Conservation (phyloP, 805 yeast species). For the Limtongia smithiae region DNA sequence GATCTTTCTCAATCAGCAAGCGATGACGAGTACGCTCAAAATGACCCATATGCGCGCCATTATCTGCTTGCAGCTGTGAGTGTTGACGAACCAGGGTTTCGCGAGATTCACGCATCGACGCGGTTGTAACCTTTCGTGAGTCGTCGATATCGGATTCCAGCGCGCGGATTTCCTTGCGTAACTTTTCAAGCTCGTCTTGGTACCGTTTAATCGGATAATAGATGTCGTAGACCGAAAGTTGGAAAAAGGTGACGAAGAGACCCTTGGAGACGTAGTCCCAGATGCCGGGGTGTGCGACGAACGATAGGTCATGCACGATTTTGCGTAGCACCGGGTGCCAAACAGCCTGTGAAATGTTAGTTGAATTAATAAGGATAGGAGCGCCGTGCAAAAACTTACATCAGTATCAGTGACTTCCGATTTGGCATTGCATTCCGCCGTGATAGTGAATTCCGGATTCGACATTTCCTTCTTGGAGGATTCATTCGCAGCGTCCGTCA, state of each 20-base stretch:
- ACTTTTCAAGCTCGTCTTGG: slow-evolving; percentile 44
- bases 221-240: slow-evolving; percentile 65
- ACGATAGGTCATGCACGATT: slow-evolving; percentile 35
- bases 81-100: slow-evolving; percentile 3
- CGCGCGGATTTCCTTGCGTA: slow-evolving; percentile 35
- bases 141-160: slow-evolving; percentile 9
- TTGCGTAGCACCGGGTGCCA: slow-evolving; percentile 41
- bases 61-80: slow-evolving; percentile 38
- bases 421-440: neutral
- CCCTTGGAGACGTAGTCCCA: slow-evolving; percentile 36
- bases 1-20: slow-evolving; percentile 33
- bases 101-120: neutral
- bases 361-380: no score
- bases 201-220: slow-evolving; percentile 53
- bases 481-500: slow-evolving; percentile 58
- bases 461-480: slow-evolving; percentile 74
- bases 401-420: slow-evolving; percentile 5
- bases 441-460: slow-evolving; percentile 52
- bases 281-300: slow-evolving; percentile 31
- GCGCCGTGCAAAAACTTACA: neutral
- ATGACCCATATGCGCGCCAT: slow-evolving; percentile 46
- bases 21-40: slow-evolving; percentile 35
- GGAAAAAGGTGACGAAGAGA: slow-evolving; percentile 69
- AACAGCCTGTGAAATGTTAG: slow-evolving; percentile 40
- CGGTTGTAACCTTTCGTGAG: neutral